Evolutionary conservation across 2,329 filamentous ascomycete genomes (phyloP).

Genomic region (Pseudogymnoascus sp.): DNA sequence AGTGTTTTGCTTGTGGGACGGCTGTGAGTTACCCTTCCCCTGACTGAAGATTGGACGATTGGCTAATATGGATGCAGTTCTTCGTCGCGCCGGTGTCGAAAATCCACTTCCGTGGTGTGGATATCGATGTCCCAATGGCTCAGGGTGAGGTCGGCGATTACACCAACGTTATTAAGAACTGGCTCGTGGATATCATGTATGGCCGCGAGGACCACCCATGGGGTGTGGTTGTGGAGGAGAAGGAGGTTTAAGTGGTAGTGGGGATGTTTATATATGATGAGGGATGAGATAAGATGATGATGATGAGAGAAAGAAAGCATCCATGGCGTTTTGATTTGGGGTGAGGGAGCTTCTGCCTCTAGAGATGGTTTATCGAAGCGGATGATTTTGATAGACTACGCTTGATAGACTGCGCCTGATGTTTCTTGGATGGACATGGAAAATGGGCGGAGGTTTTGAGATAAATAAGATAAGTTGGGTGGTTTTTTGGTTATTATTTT

Average conservation of each 20-base stretch:
- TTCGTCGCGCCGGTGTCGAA: constrained; percentile 61
- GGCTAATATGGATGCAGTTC: constrained; percentile 38
- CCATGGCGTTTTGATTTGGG: background rate
- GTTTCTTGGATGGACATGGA: background rate
- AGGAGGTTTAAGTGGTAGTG: constrained; percentile 23
- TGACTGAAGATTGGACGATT: background rate
- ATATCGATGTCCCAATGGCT: constrained; percentile 54
- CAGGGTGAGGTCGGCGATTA: constrained; percentile 44
- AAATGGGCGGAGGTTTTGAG: background rate
- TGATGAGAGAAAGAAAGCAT: background rate
- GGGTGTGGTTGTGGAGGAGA: constrained; percentile 59
- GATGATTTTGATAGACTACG: background rate
- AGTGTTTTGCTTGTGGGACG: constrained; percentile 81
- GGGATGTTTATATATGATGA: background rate
- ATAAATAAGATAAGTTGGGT: background rate
- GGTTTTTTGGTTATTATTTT: background rate
- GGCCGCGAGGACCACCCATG: constrained; percentile 59
- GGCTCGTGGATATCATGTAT: constrained; percentile 67
- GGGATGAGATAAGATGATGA: background rate
- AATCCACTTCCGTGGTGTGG: constrained; percentile 57
- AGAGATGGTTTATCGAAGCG: background rate
- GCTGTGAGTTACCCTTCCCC: constrained; percentile 51
- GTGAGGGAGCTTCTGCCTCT: background rate
- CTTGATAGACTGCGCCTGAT: background rate
- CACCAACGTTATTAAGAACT: constrained; percentile 55